Conservation (phyloP, 2,329 filamentous ascomycete genomes). For the Neonectria punicea region DNA sequence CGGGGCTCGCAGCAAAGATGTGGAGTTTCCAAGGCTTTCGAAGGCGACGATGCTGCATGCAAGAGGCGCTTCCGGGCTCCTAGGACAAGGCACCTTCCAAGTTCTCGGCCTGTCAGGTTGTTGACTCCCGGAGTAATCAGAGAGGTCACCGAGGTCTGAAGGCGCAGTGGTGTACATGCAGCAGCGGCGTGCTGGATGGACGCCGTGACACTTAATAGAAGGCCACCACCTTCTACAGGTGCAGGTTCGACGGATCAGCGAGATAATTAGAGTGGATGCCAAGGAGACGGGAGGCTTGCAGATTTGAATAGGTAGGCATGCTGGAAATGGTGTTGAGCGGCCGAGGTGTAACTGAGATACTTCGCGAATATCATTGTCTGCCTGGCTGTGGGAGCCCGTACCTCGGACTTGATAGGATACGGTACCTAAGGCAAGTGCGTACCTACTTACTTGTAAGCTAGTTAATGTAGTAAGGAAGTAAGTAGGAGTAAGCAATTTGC, state of each 20-base stretch:
- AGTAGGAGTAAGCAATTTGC: neutral
- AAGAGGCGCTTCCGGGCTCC: conserved; percentile 8
- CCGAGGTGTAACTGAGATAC: conserved; percentile 1
- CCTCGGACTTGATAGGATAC: neutral
- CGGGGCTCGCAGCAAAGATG: conserved; percentile 5
- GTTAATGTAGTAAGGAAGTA: no score
- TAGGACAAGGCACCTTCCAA: conserved; percentile 13
- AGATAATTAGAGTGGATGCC: neutral
- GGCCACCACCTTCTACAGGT: neutral
- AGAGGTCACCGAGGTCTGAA: neutral
- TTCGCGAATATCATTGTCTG: neutral
- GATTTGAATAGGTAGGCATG: neutral
- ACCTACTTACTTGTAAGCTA: no score
- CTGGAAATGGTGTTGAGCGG: neutral
- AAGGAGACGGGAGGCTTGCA: neutral
- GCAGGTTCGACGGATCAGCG: neutral
- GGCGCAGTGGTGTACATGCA: neutral
- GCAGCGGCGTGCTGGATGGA: no score
- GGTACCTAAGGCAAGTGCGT: no score
- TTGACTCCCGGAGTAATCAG: neutral
- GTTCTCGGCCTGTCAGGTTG: neutral
- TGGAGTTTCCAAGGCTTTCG: conserved; percentile 15
- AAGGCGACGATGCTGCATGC: conserved; percentile 7
- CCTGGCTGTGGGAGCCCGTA: neutral
- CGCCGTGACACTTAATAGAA: neutral